Conservation (phyloP, 306 rosid genomes). For the Fagus sylvatica region DNA sequence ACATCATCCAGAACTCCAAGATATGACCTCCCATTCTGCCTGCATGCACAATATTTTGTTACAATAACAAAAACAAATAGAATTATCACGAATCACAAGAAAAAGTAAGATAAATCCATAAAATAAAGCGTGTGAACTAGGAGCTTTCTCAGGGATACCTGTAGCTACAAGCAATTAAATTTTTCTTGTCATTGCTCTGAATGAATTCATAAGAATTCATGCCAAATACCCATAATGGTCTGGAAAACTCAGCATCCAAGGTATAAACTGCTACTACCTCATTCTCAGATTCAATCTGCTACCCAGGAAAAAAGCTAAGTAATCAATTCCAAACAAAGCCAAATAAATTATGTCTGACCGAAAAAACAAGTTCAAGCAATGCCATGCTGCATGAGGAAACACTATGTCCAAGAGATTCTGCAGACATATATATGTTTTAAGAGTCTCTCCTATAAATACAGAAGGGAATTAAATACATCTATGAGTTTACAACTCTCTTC, state of each 20-base stretch:
- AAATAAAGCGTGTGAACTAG: conserved; percentile 6
- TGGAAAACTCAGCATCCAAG: conserved; percentile 81
- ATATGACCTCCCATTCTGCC: conserved; percentile 82
- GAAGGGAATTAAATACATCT: too few relatives aligned
- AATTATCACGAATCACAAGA: neutral
- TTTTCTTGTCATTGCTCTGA: conserved; percentile 37
- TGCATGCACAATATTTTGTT: conserved; percentile 37
- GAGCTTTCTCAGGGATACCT: conserved; percentile 50
- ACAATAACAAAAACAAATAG: neutral
- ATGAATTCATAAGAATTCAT: conserved; percentile 74
- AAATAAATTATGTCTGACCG: conserved; percentile 1
- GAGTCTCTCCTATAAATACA: too few relatives aligned
- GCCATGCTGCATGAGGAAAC: neutral
- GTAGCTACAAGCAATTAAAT: conserved; percentile 77
- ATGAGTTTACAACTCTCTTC: too few relatives aligned
- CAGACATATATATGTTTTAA: too few relatives aligned
- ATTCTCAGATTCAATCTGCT: conserved; percentile 75
- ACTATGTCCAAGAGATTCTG: too few relatives aligned
- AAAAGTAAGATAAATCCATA: conserved; percentile 14
- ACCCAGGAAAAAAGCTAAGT: conserved; percentile 18
- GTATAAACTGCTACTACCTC: conserved; percentile 67
- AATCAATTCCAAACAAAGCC: neutral
- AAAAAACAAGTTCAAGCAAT: conserved; percentile 20
- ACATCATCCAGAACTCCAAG: conserved; percentile 74
- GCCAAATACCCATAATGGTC: conserved; percentile 83